These are phyloP conservation scores for Monilinia fructigena DNA, from an alignment of 2,329 filamentous ascomycete genomes.

Conservation along the genomic window DNA sequence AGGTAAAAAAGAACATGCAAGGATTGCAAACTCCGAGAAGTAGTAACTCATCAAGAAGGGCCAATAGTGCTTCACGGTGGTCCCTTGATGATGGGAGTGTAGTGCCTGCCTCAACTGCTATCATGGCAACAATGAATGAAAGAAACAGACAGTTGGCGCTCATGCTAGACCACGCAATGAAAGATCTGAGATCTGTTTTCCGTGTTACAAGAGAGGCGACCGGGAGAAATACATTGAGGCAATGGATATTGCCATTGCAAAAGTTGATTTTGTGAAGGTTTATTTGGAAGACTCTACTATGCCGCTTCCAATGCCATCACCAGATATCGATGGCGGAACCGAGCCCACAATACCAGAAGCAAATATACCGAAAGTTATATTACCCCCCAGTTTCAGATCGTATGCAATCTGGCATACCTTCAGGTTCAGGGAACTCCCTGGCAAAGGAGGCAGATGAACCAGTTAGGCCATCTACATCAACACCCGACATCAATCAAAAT, in stretches of 20 bases:
- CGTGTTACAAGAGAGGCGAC: conserved; percentile 48
- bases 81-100: conserved; percentile 38
- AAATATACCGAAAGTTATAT: conserved; percentile 20
- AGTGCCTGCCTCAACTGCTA: conserved; percentile 38
- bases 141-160: conserved; percentile 65
- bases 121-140: conserved; percentile 55
- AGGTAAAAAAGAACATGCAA: conserved; percentile 74
- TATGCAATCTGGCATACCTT: background rate
- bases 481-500: background rate
- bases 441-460: background rate
- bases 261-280: conserved; percentile 63
- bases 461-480: background rate
- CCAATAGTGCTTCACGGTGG: conserved; percentile 34
- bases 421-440: background rate
- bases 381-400: conserved; percentile 12
- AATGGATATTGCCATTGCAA: conserved; percentile 60
- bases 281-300: conserved; percentile 59
- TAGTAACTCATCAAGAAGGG: conserved; percentile 37
- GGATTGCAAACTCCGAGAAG: conserved; percentile 59
- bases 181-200: conserved; percentile 61
- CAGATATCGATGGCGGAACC: background rate
- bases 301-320: conserved; percentile 44
- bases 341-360: conserved; percentile 11
- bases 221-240: conserved; percentile 47
- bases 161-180: conserved; percentile 66